Evolutionary conservation across 1,284 basidiomycete species (phyloP).

Genomic region (Earliella scabrosa): DNA sequence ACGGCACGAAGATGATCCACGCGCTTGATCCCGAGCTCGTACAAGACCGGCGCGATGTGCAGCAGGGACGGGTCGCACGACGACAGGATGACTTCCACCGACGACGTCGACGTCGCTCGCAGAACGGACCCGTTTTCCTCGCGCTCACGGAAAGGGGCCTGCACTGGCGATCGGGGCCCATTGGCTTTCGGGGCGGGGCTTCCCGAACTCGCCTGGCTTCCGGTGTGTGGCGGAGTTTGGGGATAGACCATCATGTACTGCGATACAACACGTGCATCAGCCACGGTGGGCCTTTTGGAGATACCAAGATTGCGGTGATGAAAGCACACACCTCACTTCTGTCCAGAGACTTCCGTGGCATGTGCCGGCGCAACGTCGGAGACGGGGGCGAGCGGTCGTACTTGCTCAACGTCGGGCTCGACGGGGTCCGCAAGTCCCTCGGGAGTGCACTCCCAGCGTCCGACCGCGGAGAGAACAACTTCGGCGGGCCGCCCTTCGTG

Average conservation of each 20-base stretch:
- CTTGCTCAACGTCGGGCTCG: constrained; percentile 22
- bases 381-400: constrained; percentile 23
- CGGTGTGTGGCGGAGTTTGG: constrained; percentile 34
- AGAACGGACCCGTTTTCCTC: constrained; percentile 14
- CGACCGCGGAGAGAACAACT: constrained; percentile 23
- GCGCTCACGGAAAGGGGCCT: constrained; percentile 14
- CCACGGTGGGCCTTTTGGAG: background rate
- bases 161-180: constrained; percentile 16
- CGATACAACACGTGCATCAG: background rate
- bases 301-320: no score
- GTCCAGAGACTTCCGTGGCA: constrained; percentile 24
- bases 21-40: constrained; percentile 57
- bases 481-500: constrained; percentile 18
- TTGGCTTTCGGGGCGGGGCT: constrained; percentile 16
- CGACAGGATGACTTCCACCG: constrained; percentile 53
- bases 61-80: constrained; percentile 62
- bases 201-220: constrained; percentile 30
- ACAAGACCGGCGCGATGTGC: constrained; percentile 60
- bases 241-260: constrained; percentile 34
- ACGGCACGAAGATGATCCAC: constrained; percentile 66
- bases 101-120: constrained; percentile 39
- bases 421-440: constrained; percentile 15
- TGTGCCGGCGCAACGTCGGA: constrained; percentile 23
- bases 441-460: constrained; percentile 15
- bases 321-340: constrained; percentile 25